A percentile compares a stretch with the other conserved stretches of the same genome.
Conservation (phyloP, 2,329 filamentous ascomycete species). For the Stagonosporopsis rhizophila region DNA sequence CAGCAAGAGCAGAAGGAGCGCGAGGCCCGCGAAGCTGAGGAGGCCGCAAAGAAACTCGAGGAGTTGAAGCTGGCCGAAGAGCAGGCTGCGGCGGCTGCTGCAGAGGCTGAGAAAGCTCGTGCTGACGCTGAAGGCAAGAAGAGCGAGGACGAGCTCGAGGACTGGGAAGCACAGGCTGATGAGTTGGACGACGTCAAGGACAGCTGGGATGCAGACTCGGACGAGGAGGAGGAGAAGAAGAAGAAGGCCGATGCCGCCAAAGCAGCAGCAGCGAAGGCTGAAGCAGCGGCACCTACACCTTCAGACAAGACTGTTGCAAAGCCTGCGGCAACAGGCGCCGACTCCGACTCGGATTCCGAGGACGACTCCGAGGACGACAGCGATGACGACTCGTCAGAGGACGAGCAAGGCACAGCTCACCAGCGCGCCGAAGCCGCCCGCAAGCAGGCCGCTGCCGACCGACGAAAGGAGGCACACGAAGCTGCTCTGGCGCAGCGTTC, state of each 20-base stretch:
- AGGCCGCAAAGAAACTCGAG: slow-evolving; percentile 62
- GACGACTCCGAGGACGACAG: slow-evolving; percentile 62
- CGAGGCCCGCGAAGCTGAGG: slow-evolving; percentile 59
- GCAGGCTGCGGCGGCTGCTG: slow-evolving; percentile 80
- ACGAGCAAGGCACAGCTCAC: slow-evolving; percentile 77
- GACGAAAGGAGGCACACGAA: slow-evolving; percentile 88
- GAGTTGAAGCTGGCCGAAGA: slow-evolving; percentile 61
- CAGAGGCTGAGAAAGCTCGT: slow-evolving; percentile 70
- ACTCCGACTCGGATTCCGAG: slow-evolving; percentile 51
- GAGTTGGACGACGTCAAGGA: slow-evolving; percentile 83
- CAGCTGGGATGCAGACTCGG: slow-evolving; percentile 89
- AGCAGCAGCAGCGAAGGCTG: slow-evolving; percentile 42
- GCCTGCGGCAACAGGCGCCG: slow-evolving; percentile 16
- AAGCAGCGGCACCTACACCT: slow-evolving; percentile 24
- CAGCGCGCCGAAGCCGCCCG: slow-evolving; percentile 75
- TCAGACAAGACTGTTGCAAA: slow-evolving; percentile 17
- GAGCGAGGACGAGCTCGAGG: slow-evolving; percentile 72
- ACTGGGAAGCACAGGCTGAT: slow-evolving; percentile 86
- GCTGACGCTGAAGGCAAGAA: slow-evolving; percentile 67
- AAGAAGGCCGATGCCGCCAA: slow-evolving; percentile 41
- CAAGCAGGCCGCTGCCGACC: slow-evolving; percentile 88
- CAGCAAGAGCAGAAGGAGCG: slow-evolving; percentile 60
- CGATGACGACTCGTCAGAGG: slow-evolving; percentile 69
- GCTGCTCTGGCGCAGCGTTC: slow-evolving; percentile 90
- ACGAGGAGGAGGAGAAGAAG: slow-evolving; percentile 68